phyloP scores from a whole-genome alignment of 257 asterid species.

The Lithospermum erythrorhizon region DNA sequence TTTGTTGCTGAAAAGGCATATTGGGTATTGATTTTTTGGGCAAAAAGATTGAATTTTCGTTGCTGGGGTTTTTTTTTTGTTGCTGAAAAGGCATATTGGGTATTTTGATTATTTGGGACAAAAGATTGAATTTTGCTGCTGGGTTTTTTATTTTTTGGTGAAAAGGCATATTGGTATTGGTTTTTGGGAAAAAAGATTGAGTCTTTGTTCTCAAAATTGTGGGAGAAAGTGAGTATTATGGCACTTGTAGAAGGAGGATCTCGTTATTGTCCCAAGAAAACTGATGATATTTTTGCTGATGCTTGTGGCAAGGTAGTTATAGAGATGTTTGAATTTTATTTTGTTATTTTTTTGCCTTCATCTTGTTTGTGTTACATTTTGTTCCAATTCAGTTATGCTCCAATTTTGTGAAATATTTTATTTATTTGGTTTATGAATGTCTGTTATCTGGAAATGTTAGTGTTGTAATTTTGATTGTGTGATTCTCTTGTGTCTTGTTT shows the following conservation, averaged over 20 bases:
- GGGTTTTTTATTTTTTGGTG: no score
- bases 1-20: no score
- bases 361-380: not conserved
- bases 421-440: no score
- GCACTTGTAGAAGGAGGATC: slow-evolving; percentile 71
- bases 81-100: no score
- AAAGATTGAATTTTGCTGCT: no score
- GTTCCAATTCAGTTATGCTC: no score
- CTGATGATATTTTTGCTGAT: slow-evolving; percentile 50
- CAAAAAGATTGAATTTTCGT: no score
- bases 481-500: not conserved
- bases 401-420: not conserved
- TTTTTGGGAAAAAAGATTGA: not conserved
- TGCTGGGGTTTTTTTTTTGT: no score
- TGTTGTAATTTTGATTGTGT: no score
- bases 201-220: slow-evolving; percentile 9
- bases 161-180: not conserved
- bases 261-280: slow-evolving; percentile 62
- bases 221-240: slow-evolving; percentile 38
- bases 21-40: no score
- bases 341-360: not conserved
- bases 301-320: slow-evolving; percentile 34
- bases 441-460: not conserved
- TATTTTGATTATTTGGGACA: no score
- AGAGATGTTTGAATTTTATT: not conserved